Conservation (phyloP, 2,329 filamentous ascomycete species). For the Colletotrichum tropicicola region DNA sequence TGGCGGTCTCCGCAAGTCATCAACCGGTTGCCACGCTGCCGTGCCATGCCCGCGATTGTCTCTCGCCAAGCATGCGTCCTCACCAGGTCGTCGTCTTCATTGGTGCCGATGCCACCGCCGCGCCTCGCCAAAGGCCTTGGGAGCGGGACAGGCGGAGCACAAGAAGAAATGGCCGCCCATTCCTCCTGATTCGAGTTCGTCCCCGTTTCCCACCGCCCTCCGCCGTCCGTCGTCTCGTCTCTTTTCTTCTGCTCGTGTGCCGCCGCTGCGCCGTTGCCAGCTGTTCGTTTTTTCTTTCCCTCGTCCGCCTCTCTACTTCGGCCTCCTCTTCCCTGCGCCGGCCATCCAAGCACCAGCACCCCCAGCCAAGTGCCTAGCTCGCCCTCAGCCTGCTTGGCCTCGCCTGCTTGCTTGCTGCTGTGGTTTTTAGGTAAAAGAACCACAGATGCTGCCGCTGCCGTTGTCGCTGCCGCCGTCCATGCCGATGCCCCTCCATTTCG, state of each 20-base stretch:
- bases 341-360: not conserved
- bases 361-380: not conserved
- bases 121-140: constrained; percentile 20
- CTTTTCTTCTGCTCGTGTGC: not conserved
- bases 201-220: not conserved
- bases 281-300: too few relatives aligned
- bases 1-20: constrained; percentile 28
- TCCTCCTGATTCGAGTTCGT: constrained; percentile 17
- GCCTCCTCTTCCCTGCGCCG: not conserved
- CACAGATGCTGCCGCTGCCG: not conserved
- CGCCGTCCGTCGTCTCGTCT: not conserved
- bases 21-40: constrained; percentile 28
- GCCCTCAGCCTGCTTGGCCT: not conserved
- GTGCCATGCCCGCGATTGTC: constrained; percentile 30
- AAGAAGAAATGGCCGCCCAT: constrained; percentile 28
- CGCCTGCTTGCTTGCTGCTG: too few relatives aligned
- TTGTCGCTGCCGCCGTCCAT: too few relatives aligned
- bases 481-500: constrained; percentile 22
- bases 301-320: not conserved
- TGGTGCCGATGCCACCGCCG: constrained; percentile 21
- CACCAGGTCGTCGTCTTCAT: constrained; percentile 18
- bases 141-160: constrained; percentile 29
- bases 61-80: constrained; percentile 28
- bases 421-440: not conserved
- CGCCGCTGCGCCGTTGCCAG: too few relatives aligned